Evolutionary conservation across 495 filamentous ascomycete species (phyloP).

Genomic region (Tuber borchii): DNA sequence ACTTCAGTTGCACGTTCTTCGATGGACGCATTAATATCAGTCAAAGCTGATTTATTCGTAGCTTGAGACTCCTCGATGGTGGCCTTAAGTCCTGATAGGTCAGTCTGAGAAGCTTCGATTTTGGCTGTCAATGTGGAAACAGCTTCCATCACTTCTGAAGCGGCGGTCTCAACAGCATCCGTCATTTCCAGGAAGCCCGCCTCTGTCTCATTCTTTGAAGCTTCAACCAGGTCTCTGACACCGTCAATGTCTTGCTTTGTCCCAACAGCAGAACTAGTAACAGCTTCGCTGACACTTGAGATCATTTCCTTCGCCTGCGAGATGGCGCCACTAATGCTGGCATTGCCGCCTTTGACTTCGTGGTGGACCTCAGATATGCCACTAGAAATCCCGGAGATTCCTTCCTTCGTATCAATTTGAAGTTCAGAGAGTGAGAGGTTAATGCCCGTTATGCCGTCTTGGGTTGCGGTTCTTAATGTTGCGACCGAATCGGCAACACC

Average conservation of each 20-base stretch:
- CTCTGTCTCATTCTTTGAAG: conserved; percentile 66
- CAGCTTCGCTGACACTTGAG: conserved; percentile 42
- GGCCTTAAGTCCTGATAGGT: conserved; percentile 19
- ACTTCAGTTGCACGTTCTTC: conserved; percentile 52
- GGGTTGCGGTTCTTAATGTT: conserved; percentile 30
- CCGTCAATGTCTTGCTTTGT: conserved; percentile 55
- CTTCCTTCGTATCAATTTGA: conserved; percentile 36
- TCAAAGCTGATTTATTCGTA: conserved; percentile 16
- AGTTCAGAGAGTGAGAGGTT: conserved; percentile 21
- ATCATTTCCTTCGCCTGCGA: conserved; percentile 40
- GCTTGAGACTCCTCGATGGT: conserved; percentile 24
- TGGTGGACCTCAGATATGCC: conserved; percentile 26
- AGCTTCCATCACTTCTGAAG: conserved; percentile 43
- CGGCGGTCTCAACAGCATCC: conserved; percentile 69
- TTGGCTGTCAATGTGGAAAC: conserved; percentile 40
- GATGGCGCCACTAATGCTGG: conserved; percentile 24
- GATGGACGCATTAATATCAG: conserved; percentile 46
- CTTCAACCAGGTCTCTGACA: conserved; percentile 72
- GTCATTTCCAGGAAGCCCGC: conserved; percentile 72
- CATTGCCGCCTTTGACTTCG: conserved; percentile 29
- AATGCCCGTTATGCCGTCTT: conserved; percentile 24
- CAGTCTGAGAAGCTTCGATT: conserved; percentile 31
- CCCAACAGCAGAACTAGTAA: conserved; percentile 37
- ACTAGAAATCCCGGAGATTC: conserved; percentile 43
- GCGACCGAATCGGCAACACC: conserved; percentile 25